Percentiles rank a stretch among this genome's conserved stretches.
Conservation (phyloP, 352 stramenopile species). For the Phytophthora cajani region DNA sequence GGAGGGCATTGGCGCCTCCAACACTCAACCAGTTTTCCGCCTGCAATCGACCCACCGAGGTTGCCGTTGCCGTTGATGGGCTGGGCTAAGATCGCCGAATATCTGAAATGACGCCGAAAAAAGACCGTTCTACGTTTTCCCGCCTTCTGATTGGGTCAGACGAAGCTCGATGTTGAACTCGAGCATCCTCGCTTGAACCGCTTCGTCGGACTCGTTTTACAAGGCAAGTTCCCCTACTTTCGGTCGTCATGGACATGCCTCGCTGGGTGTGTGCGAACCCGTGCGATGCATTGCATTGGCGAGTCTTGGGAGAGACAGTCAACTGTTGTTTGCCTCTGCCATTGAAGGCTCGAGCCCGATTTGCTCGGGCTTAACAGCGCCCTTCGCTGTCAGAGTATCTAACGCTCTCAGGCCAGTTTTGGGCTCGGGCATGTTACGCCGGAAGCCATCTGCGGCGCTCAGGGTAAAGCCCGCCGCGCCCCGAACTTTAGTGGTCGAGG, state of each 20-base stretch:
- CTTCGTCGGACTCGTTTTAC: not conserved
- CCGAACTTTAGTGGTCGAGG: slow-evolving; percentile 39
- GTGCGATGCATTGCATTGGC: not conserved
- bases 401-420: slow-evolving; percentile 28
- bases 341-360: slow-evolving; percentile 14
- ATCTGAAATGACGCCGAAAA: slow-evolving; percentile 26
- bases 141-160: slow-evolving; percentile 14
- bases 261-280: not conserved
- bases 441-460: slow-evolving; percentile 38
- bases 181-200: not conserved
- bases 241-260: not conserved
- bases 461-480: slow-evolving; percentile 18
- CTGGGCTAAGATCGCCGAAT: slow-evolving; percentile 21
- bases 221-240: not conserved
- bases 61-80: slow-evolving; percentile 17
- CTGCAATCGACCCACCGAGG: not conserved
- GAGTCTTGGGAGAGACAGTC: slow-evolving; percentile 27
- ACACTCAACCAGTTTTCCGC: not conserved
- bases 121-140: slow-evolving; percentile 17
- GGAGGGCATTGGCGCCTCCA: too few relatives aligned
- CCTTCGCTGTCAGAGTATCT: slow-evolving; percentile 15
- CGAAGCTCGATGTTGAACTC: slow-evolving; percentile 31
- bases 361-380: slow-evolving; percentile 25
- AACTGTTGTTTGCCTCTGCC: slow-evolving; percentile 31
- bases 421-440: slow-evolving; percentile 20